Percentiles rank a stretch among this genome's conserved stretches.
These are phyloP conservation scores for Zoysia pacifica DNA, from an alignment of 176 grass and related monocot species.

Conservation along the genomic window DNA sequence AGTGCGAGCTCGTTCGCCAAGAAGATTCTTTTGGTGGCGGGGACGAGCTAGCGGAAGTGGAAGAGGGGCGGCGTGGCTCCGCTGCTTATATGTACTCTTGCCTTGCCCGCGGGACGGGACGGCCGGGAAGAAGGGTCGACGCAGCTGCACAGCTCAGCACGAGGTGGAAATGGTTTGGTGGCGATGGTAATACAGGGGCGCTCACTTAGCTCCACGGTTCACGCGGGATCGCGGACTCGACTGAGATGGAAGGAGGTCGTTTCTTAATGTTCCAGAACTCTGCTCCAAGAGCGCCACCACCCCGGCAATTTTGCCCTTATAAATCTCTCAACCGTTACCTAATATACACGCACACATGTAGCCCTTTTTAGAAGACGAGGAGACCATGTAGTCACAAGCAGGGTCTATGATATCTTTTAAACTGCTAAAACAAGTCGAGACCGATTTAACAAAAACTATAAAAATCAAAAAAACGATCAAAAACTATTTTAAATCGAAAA, in stretches of 20 bases:
- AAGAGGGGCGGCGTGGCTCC: not conserved
- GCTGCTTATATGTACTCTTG: too few species aligned
- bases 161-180: constrained; percentile 24
- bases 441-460: too few species aligned
- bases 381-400: too few species aligned
- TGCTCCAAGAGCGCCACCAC: not conserved
- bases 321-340: too few species aligned
- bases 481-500: too few species aligned
- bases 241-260: constrained; percentile 21
- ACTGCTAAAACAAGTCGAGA: too few species aligned
- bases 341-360: too few species aligned
- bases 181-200: not conserved
- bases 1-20: not conserved
- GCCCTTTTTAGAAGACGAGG: too few species aligned
- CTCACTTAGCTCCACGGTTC: not conserved
- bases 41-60: not conserved
- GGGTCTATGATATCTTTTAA: too few species aligned
- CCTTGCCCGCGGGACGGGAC: too few species aligned
- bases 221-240: constrained; percentile 51
- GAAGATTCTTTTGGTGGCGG: not conserved
- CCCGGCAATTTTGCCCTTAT: too few species aligned
- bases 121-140: constrained; percentile 32
- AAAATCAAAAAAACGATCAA: too few species aligned
- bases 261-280: not conserved
- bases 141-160: constrained; percentile 39